phyloP scores from a whole-genome alignment of 1,284 basidiomycete genomes.

The Rhodotorula sp. region DNA sequence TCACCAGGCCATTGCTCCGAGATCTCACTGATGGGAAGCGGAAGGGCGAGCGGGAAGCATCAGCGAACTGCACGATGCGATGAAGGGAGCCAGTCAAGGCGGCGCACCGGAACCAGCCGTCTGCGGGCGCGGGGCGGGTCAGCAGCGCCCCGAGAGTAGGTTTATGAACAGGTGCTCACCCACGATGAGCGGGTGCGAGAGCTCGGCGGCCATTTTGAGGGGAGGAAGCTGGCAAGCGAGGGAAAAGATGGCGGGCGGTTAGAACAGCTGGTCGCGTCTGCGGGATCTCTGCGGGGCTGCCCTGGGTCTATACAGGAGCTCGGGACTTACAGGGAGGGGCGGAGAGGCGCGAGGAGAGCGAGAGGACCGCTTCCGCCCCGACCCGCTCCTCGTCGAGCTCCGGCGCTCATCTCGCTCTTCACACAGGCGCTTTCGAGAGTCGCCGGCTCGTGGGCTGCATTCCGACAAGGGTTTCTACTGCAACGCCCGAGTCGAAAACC shows the following conservation, averaged over 20 bases:
- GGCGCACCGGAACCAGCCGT: constrained; percentile 40
- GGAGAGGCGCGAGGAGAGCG: background rate
- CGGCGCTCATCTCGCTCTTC: no score
- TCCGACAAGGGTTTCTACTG: no score
- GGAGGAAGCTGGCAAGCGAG: background rate
- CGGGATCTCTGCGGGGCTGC: background rate
- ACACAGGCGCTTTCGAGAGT: no score
- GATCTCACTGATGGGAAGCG: constrained; percentile 67
- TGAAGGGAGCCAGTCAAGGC: background rate
- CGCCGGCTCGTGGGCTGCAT: no score
- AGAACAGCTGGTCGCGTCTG: background rate
- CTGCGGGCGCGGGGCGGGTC: background rate
- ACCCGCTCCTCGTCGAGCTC: background rate
- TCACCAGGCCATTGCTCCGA: constrained; percentile 91
- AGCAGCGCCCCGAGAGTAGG: background rate
- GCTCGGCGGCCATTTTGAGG: constrained; percentile 36
- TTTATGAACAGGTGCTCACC: constrained; percentile 6
- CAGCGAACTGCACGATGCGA: background rate
- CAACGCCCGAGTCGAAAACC: no score
- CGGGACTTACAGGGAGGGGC: background rate
- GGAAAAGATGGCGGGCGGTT: background rate
- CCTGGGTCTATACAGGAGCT: background rate
- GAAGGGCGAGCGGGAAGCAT: background rate
- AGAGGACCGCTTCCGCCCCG: background rate
- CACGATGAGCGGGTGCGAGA: constrained; percentile 50